These are phyloP conservation scores for Termitomyces sp. DNA, from an alignment of 768 basidiomycete species.

Conservation along the genomic window DNA sequence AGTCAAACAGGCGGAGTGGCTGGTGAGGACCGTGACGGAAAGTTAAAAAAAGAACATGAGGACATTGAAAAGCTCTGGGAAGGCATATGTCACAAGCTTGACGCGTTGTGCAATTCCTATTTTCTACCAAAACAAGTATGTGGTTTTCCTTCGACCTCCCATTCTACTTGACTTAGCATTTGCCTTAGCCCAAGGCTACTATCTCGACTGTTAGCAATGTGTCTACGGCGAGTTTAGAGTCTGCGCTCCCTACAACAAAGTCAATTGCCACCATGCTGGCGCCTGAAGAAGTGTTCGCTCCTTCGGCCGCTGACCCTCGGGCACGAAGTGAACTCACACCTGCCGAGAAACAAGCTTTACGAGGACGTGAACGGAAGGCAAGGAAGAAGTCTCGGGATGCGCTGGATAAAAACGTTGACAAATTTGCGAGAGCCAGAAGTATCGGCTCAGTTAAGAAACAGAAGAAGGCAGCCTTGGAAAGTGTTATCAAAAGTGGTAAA, in stretches of 20 bases:
- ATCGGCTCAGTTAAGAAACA: constrained; percentile 64
- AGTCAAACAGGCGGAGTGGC: constrained; percentile 51
- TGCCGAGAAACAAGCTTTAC: constrained; percentile 69
- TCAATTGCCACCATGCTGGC: constrained; percentile 80
- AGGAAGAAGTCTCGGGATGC: constrained; percentile 65
- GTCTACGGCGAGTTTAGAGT: constrained; percentile 80
- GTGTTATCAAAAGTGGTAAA: constrained; percentile 78
- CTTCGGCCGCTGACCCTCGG: constrained; percentile 51
- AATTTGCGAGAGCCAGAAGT: constrained; percentile 54
- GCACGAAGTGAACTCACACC: constrained; percentile 83
- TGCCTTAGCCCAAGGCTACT: constrained; percentile 73
- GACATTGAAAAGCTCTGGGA: constrained; percentile 86
- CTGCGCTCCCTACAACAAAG: constrained; percentile 82
- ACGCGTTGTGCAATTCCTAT: constrained; percentile 92
- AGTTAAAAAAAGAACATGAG: constrained; percentile 83
- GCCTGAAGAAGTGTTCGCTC: constrained; percentile 86
- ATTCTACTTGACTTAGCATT: constrained; percentile 1
- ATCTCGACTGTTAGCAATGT: constrained; percentile 85
- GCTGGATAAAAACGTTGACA: constrained; percentile 63
- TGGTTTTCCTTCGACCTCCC: constrained; percentile 10
- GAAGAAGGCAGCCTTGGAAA: constrained; percentile 81
- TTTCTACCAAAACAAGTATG: constrained; percentile 91
- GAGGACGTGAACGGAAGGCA: constrained; percentile 65
- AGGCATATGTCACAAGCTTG: constrained; percentile 80
- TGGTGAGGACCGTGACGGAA: constrained; percentile 82